Conservation (phyloP, 495 filamentous ascomycete species). For the Rhypophila decipiens region DNA sequence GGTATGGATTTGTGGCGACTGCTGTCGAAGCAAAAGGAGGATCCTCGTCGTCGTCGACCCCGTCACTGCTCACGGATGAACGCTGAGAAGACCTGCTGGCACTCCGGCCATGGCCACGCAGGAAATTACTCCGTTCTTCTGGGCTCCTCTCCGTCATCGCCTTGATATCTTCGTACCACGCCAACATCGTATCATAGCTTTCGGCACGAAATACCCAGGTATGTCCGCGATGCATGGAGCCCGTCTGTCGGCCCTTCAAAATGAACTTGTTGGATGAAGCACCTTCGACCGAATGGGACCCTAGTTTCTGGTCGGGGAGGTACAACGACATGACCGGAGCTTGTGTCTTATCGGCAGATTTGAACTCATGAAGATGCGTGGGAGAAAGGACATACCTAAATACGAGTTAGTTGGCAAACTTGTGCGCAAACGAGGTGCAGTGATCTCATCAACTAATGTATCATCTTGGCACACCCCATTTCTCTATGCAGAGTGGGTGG, state of each 20-base stretch:
- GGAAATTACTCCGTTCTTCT: constrained; percentile 80
- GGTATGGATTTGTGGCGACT: constrained; percentile 38
- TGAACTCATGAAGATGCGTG: constrained; percentile 97
- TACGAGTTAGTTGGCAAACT: constrained; percentile 36
- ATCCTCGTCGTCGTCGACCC: constrained; percentile 83
- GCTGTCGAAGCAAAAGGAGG: constrained; percentile 58
- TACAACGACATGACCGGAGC: constrained; percentile 91
- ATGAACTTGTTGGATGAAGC: constrained; percentile 97
- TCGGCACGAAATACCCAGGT: constrained; percentile 97
- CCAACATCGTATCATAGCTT: constrained; percentile 92
- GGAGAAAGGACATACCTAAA: constrained; percentile 97
- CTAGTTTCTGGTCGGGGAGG: constrained; percentile 89
- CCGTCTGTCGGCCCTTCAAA: constrained; percentile 91
- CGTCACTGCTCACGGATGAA: constrained; percentile 62
- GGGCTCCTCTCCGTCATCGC: constrained; percentile 80
- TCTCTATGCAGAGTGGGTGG: too few species aligned
- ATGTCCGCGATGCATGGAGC: constrained; percentile 87
- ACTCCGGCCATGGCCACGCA: constrained; percentile 69
- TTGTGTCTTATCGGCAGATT: constrained; percentile 64
- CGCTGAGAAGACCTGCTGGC: constrained; percentile 62
- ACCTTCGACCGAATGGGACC: constrained; percentile 77
- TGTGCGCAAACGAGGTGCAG: too few species aligned
- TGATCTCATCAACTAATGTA: neutral
- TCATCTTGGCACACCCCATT: neutral
- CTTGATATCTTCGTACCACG: constrained; percentile 92